Base-by-base conservation (phyloP, 495 filamentous ascomycete genomes). In the Penicillium chermesinum region DNA sequence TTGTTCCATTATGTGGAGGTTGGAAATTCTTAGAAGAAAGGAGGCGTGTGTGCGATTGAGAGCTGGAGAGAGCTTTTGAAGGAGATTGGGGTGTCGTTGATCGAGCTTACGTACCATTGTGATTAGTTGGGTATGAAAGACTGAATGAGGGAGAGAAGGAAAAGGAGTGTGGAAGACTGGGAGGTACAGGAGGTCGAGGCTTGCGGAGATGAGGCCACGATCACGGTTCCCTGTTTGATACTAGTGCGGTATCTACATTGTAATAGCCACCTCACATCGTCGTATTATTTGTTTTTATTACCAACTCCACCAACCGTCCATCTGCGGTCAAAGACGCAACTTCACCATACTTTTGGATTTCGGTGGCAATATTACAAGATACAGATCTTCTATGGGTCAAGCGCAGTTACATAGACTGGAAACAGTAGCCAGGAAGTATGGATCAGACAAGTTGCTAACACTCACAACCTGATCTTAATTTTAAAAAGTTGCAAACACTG, bases 191-290 rank as follows among this genome's bases (percentile, higher is more conserved):
- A 55, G 57, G 50, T 41, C 49, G 59, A 65, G 49, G 59, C 63
- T 54, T 61, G 63, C 62, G 56, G 59, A 58, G 66, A 67, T 69
- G 69, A 72, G 69, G 69, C 67, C 69, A 72, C 69, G 69, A 67
- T 72, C 67, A 59, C 69, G 63, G 49, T 69, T 70, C 66, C 58
- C 52, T 57, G 44, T 47, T 61, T 46, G 54, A 37, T 58, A 46
- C 51, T 61, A 63, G 46, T 9, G 53, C 49, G 44, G 57, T 63
- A 55, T 15, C 20, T 6, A 32, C 39, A 49, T 14, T 13, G 55
- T 57, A 3, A 50, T 34, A 15, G 5, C n/a, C 18, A 34, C 32
- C 0, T 2, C 16, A 9, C 2, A 3, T 2, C 15, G 16, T 8
- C 27, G 53, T 51, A 52, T 52, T 53, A 42, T 46, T 1, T 2